phyloP scores from a whole-genome alignment of 139 green algal species.

The Coelastrella sp. region DNA sequence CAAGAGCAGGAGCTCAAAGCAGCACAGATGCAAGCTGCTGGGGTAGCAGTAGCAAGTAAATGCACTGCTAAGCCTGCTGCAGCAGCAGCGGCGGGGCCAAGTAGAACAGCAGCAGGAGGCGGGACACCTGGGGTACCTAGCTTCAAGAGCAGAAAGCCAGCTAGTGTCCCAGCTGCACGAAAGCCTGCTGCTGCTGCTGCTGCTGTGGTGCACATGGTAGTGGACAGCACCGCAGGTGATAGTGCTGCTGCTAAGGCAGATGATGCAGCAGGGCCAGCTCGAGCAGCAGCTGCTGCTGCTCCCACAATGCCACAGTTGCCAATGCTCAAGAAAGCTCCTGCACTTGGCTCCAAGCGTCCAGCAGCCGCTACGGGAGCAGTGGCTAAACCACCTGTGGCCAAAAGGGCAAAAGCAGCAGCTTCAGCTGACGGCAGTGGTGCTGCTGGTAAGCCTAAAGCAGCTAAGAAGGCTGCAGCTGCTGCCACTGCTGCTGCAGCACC shows the following conservation, averaged over 20 bases:
- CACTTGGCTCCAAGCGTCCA: not conserved
- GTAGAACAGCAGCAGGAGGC: not conserved
- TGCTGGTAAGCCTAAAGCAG: not conserved
- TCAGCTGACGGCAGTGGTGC: not conserved
- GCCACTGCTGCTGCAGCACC: constrained; percentile 21
- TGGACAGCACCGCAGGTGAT: too few species aligned
- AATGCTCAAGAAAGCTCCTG: not conserved
- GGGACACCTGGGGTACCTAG: too few species aligned
- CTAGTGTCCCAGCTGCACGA: not conserved
- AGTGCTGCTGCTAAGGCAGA: not conserved
- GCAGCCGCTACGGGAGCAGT: not conserved
- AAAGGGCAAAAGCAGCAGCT: constrained; percentile 11
- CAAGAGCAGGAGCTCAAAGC: not conserved
- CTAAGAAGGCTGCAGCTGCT: constrained; percentile 21
- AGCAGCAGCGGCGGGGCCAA: constrained; percentile 16
- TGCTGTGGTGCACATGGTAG: too few species aligned
- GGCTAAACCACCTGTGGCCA: constrained; percentile 4
- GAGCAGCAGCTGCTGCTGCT: not conserved
- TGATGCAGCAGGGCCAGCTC: not conserved
- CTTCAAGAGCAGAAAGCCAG: too few species aligned
- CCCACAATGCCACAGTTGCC: not conserved
- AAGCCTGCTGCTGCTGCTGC: not conserved
- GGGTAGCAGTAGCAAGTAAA: not conserved
- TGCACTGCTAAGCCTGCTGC: not conserved
- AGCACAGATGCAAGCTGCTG: constrained; percentile 11